These are phyloP conservation scores for Coleophoma crateriformis DNA, from an alignment of 2,329 filamentous ascomycete genomes.

Conservation along the genomic window DNA sequence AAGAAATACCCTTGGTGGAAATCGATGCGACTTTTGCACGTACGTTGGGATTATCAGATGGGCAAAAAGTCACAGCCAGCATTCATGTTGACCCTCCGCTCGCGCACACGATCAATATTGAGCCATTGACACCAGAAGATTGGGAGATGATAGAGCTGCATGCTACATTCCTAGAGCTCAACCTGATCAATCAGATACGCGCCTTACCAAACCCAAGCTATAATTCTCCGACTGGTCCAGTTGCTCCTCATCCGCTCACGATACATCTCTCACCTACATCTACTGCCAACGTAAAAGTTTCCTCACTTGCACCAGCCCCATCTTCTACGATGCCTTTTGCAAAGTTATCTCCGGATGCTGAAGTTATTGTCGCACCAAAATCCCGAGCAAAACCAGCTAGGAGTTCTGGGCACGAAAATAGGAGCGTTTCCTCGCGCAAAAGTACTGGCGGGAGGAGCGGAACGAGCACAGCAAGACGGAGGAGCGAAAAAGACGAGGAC, in stretches of 20 bases:
- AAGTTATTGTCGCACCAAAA: constrained; percentile 96
- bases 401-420: constrained; percentile 59
- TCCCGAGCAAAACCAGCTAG: constrained; percentile 66
- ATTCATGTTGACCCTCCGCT: constrained; percentile 88
- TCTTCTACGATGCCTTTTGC: constrained; percentile 70
- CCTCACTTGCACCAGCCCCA: constrained; percentile 73
- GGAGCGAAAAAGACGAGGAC: constrained; percentile 57
- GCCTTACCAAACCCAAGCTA: constrained; percentile 83
- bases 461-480: constrained; percentile 62
- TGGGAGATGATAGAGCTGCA: constrained; percentile 99
- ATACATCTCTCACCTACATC: constrained; percentile 93
- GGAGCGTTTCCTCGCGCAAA: constrained; percentile 76
- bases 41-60: constrained; percentile 71
- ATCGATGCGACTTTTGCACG: constrained; percentile 80
- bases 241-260: constrained; percentile 72
- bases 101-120: constrained; percentile 93
- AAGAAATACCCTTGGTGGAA: constrained; percentile 74
- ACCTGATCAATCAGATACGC: constrained; percentile 87
- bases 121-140: constrained; percentile 89
- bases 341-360: constrained; percentile 88
- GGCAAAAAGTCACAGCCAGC: constrained; percentile 66
- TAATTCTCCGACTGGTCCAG: constrained; percentile 41
- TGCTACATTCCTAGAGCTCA: constrained; percentile 90
- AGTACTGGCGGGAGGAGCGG: constrained; percentile 68
- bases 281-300: constrained; percentile 84